Base-by-base conservation (phyloP, 495 filamentous ascomycete genomes). In the Aspergillus wentii region DNA sequence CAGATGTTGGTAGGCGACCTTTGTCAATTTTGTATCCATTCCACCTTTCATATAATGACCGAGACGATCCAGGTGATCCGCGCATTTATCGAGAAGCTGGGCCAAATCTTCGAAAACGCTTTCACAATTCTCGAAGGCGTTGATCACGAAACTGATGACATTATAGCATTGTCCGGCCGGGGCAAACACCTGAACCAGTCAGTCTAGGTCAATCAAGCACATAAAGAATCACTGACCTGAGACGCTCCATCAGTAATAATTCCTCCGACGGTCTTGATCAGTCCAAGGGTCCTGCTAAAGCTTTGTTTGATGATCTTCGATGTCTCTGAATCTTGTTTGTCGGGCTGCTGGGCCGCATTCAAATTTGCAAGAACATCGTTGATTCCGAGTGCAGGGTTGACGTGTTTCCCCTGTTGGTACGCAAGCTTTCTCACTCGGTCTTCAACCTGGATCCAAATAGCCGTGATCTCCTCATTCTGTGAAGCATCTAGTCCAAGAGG, bases 121-220 rank as follows among this genome's bases (percentile, higher is more conserved):
- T 23, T 33, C 21, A 19, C 35, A 46, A 13, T 31, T 31, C 18
- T 46, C 20, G n/a, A 33, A 46, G 4, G 43, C 43, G 5, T 38
- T 35, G 30, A 46, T 46, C 11, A 46, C 30, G 13, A 46, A 46
- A 25, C 35, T 46, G 14, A 46, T 15, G 15, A 36, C 43, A 34
- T 46, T 46, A 26, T 46, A 46, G 13, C 43, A 46, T 29, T 46
- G 43, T 5, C 43, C 43, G 5, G 43, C 43, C 11, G 43, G 43
- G 17, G 35, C 36, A 19, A 46, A 46, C 2, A 40, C 36, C 43
- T 44, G 17, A n/a, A n/a, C n/a, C n/a, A n/a, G n/a, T n/a, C n/a
- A 18, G 5, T 22, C 11, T 10, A 25, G 10, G 10, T 25, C 6
- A 14, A n/a, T 8, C 19, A 26, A 25, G 15, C 20, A 6, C 3